Conservation (phyloP, 805 yeast species). For the Myxozyma vanderwaltii region DNA sequence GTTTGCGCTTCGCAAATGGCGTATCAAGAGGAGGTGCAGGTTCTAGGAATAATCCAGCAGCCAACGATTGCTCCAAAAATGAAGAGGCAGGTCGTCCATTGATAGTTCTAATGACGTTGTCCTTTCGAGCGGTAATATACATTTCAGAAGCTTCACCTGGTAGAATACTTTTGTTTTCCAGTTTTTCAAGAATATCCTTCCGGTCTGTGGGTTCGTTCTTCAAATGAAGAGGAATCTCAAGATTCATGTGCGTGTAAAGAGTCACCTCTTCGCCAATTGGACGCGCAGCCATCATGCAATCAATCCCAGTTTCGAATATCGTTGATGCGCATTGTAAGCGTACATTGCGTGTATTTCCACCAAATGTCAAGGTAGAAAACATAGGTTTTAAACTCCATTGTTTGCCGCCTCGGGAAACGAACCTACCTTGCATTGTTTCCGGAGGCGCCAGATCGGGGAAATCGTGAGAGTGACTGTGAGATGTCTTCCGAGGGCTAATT, state of each 20-base stretch:
- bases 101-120: conserved; percentile 61
- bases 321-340: conserved; percentile 28
- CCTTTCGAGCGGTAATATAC: conserved; percentile 53
- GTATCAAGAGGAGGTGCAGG: conserved; percentile 22
- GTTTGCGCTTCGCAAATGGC: conserved; percentile 1
- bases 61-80: conserved; percentile 47
- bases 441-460: neutral
- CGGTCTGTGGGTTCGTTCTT: conserved; percentile 2
- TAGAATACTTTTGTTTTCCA: conserved; percentile 2
- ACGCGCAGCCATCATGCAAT: conserved; percentile 15
- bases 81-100: conserved; percentile 60
- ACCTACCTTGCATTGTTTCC: conserved; percentile 20
- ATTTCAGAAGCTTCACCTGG: conserved; percentile 38
- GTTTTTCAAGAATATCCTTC: conserved; percentile 15
- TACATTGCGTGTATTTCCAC: conserved; percentile 1
- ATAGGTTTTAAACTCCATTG: conserved; percentile 20
- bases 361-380: conserved; percentile 17
- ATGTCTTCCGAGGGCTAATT: neutral
- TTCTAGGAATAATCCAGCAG: conserved; percentile 29
- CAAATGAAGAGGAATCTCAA: conserved; percentile 21
- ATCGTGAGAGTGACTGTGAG: neutral
- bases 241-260: conserved; percentile 19
- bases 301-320: conserved; percentile 31
- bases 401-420: conserved; percentile 26
- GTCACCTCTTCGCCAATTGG: conserved; percentile 9